These are phyloP conservation scores for Clavariopsis aquatica DNA, from an alignment of 495 filamentous ascomycete genomes.

Conservation along the genomic window DNA sequence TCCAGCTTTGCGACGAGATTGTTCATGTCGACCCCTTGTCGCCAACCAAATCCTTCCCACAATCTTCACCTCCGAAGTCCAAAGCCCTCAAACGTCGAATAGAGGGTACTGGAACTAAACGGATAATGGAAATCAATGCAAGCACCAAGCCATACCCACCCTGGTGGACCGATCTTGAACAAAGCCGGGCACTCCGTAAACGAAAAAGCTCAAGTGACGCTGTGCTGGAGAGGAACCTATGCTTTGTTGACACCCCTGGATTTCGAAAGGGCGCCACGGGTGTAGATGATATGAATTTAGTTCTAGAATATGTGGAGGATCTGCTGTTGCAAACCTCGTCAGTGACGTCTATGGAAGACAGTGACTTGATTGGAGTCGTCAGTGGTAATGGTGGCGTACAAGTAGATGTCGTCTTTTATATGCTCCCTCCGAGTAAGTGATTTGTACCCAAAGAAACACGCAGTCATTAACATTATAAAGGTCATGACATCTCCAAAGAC, in stretches of 20 bases:
- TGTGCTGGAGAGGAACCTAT: conserved; percentile 88
- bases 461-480: conserved; percentile 11
- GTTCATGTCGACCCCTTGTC: conserved; percentile 87
- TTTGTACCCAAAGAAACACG: background rate
- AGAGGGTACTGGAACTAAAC: conserved; percentile 39
- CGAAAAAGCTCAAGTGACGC: conserved; percentile 79
- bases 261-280: conserved; percentile 64
- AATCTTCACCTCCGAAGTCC: conserved; percentile 39
- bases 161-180: conserved; percentile 93
- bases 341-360: conserved; percentile 60
- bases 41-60: conserved; percentile 43
- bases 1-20: conserved; percentile 93
- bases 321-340: conserved; percentile 67
- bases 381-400: conserved; percentile 85
- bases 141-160: conserved; percentile 89
- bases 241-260: conserved; percentile 91
- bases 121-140: conserved; percentile 80
- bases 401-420: conserved; percentile 85
- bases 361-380: conserved; percentile 76
- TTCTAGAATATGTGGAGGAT: conserved; percentile 73
- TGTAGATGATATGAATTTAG: conserved; percentile 65
- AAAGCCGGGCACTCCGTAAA: conserved; percentile 66
- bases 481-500: conserved; percentile 72
- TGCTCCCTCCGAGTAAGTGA: conserved; percentile 66
- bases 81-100: conserved; percentile 42